Evolutionary conservation across 352 stramenopile genomes (phyloP), one percentile per base, ranked within the genome.

Genomic region (Pythium myriotylum): DNA sequence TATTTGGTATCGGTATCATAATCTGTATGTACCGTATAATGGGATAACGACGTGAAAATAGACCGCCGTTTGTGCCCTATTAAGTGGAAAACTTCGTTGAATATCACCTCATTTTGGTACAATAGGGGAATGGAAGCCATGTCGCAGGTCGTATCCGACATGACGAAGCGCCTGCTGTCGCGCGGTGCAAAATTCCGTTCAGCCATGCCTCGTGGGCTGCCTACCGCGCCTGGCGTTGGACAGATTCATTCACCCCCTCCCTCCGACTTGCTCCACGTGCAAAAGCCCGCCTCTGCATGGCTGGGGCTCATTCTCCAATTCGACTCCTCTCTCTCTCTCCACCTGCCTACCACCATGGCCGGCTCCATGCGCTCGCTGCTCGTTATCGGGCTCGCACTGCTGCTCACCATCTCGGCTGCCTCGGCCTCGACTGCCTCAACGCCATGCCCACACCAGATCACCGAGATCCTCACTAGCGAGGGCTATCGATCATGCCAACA

Each of bases 401-500:
- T 49, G 12, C 37, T 49, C 14, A 19, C 37, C 14, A 24, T 23
- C 14, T 14, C 35, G 12, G 2, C 29, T 13, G 16, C 20, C 14
- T 14, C 35, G 12, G 2, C 29, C 1, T 17, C 27, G 2, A 24
- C 35, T 1, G 50, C 23, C 22, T 22, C 49, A 3, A 26, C 20
- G 17, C 19, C 49, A 13, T 58, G 51, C 20, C 51, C 51, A 10
- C 17, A 22, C 22, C 16, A 27, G 24, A 42, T 61, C 23, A 45
- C 24, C 13, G 33, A 37, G 29, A 20, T 54, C 3, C 54, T 61
- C 42, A 5, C 54, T 20, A 61, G 54, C 22, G 13, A 14, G 4
- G 42, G 46, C 42, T 61, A 61, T 42, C 13, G n/a, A 43, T 24
- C 9, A 13, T 61, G 54, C 16, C 22, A 24, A 32, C 50, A 27